Evolutionary conservation across 768 basidiomycete genomes (phyloP).

Genomic region (Chalciporus piperatus): DNA sequence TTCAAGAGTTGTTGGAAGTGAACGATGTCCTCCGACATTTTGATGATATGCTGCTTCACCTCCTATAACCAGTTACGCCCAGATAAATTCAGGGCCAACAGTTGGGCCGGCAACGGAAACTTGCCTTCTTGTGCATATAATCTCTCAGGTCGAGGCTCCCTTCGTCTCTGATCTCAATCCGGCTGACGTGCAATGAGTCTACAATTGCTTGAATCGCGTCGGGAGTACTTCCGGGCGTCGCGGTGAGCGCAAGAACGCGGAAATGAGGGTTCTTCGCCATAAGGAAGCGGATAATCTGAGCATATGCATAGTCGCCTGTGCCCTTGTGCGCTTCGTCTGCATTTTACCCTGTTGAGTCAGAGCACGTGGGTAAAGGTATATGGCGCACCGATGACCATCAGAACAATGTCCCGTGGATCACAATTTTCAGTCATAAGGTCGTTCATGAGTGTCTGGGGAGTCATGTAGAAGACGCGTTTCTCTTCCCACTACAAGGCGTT

Average conservation of each 20-base stretch:
- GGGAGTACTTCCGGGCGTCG: conserved; percentile 85
- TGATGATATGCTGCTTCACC: conserved; percentile 75
- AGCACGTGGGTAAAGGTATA: not conserved
- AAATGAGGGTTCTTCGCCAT: conserved; percentile 96
- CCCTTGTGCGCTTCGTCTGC: conserved; percentile 94
- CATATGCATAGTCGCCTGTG: conserved; percentile 91
- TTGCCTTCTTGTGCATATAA: conserved; percentile 87
- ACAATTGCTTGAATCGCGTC: conserved; percentile 88
- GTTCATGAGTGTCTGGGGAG: conserved; percentile 90
- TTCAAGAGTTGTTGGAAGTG: conserved; percentile 66
- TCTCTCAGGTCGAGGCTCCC: conserved; percentile 80
- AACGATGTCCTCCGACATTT: conserved; percentile 64
- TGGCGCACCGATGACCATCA: conserved; percentile 78
- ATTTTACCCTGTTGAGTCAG: conserved; percentile 3
- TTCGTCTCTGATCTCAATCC: conserved; percentile 93
- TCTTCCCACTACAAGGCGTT: conserved; percentile 58
- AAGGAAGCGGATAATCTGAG: conserved; percentile 80
- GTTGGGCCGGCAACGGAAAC: conserved; percentile 8
- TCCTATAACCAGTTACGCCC: conserved; percentile 40
- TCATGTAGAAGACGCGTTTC: conserved; percentile 92
- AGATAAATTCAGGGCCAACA: not conserved
- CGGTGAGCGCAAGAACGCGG: conserved; percentile 89
- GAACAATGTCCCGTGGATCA: conserved; percentile 76
- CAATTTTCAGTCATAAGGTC: conserved; percentile 74
- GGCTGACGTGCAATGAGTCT: conserved; percentile 92